Evolutionary conservation across 2,329 filamentous ascomycete species (phyloP).

Genomic region (Botryotinia convoluta): DNA sequence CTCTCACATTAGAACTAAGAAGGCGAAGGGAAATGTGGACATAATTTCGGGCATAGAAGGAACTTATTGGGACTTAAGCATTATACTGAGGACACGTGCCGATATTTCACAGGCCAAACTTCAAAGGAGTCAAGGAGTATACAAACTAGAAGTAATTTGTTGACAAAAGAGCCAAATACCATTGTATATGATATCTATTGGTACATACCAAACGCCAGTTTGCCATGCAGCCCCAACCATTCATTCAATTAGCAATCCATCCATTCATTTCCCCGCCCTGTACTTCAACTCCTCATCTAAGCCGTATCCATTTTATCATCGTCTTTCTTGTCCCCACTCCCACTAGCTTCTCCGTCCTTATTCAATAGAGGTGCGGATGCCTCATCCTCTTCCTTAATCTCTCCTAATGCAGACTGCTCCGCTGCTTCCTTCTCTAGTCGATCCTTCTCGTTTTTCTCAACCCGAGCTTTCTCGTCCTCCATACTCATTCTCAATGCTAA

Average conservation of each 20-base stretch:
- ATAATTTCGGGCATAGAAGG: constrained; percentile 15
- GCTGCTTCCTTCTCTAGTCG: constrained; percentile 61
- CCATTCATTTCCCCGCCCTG: constrained; percentile 63
- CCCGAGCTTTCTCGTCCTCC: constrained; percentile 94
- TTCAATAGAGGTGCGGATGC: constrained; percentile 61
- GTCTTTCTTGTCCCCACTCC: constrained; percentile 54
- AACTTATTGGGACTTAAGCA: background rate
- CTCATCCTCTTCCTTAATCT: constrained; percentile 78
- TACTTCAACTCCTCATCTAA: constrained; percentile 46
- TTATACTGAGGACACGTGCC: background rate
- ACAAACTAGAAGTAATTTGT: constrained; percentile 12
- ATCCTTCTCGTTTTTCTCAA: constrained; percentile 74
- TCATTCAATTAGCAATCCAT: constrained; percentile 80
- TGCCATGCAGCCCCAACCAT: constrained; percentile 33
- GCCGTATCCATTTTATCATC: constrained; percentile 85
- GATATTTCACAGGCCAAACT: background rate
- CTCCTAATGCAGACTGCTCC: constrained; percentile 73
- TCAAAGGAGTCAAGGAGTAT: constrained; percentile 13
- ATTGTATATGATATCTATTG: constrained; percentile 35
- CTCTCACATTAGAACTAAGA: background rate
- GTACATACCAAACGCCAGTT: constrained; percentile 39
- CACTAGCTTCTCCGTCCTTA: constrained; percentile 63
- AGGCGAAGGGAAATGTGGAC: background rate
- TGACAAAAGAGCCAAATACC: constrained; percentile 23
- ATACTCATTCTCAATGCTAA: constrained; percentile 95